Percentiles rank a stretch among this genome's conserved stretches.
These are phyloP conservation scores for Leishmania tarentolae DNA, from an alignment of 208 protist genomes.

Conservation along the genomic window DNA sequence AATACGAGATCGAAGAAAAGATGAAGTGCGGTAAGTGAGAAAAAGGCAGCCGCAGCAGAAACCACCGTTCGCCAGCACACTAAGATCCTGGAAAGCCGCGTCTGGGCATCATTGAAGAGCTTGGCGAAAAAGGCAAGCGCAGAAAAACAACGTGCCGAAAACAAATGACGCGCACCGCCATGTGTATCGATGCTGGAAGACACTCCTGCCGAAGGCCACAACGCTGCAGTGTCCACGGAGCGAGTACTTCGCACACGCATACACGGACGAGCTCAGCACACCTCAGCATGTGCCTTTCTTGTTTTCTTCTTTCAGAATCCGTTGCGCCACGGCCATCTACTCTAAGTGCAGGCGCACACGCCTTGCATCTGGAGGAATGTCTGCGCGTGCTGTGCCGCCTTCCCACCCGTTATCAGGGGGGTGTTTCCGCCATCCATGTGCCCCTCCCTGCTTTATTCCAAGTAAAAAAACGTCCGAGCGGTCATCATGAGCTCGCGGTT, in stretches of 20 bases:
- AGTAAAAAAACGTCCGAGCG: slow-evolving; percentile 20
- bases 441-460: background rate
- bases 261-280: background rate
- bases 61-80: too few relatives aligned
- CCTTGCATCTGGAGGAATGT: background rate
- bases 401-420: background rate
- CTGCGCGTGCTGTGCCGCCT: background rate
- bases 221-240: background rate
- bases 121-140: background rate
- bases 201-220: background rate
- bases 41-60: background rate
- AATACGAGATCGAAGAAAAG: background rate
- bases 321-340: background rate
- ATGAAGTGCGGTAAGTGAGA: background rate
- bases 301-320: background rate
- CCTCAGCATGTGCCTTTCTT: background rate
- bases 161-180: background rate
- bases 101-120: background rate
- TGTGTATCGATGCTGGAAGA: background rate
- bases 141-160: slow-evolving; percentile 3
- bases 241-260: background rate
- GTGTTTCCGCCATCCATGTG: background rate
- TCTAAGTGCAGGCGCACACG: background rate
- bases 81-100: background rate
- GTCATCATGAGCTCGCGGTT: slow-evolving; percentile 21